These are phyloP conservation scores for Phytophthora pini DNA, from an alignment of 352 stramenopile genomes.

Conservation along the genomic window DNA sequence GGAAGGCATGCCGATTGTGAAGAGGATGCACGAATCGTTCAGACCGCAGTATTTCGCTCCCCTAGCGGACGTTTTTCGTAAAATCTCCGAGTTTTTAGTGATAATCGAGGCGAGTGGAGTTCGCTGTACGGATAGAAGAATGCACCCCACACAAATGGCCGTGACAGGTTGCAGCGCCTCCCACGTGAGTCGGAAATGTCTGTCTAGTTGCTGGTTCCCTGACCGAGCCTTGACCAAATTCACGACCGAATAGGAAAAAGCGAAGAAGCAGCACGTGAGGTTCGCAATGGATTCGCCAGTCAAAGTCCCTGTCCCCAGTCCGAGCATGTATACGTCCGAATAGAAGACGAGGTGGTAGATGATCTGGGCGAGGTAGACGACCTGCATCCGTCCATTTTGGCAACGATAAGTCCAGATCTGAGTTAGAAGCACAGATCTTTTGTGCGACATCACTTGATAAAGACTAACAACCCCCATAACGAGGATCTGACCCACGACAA, in stretches of 20 bases:
- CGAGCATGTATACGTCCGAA: conserved; percentile 31
- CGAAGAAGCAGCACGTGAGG: conserved; percentile 28
- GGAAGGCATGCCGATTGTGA: conserved; percentile 9
- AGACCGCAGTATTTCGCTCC: conserved; percentile 25
- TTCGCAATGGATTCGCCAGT: conserved; percentile 27
- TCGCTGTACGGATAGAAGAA: conserved; percentile 4
- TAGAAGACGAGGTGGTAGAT: conserved; percentile 29
- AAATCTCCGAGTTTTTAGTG: conserved; percentile 10
- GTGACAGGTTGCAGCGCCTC: conserved; percentile 23
- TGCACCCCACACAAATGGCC: not conserved
- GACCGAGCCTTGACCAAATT: conserved; percentile 24
- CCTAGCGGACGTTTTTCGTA: conserved; percentile 5
- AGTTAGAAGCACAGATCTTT: conserved; percentile 30
- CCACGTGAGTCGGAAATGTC: conserved; percentile 27
- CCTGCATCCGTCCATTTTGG: conserved; percentile 27
- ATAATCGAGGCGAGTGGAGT: conserved; percentile 12
- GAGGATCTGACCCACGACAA: conserved; percentile 33
- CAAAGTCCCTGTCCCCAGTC: conserved; percentile 28
- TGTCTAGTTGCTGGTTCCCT: conserved; percentile 20
- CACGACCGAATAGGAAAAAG: conserved; percentile 27
- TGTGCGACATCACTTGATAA: conserved; percentile 38
- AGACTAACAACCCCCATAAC: conserved; percentile 30
- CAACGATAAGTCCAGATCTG: conserved; percentile 26
- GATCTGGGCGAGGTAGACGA: conserved; percentile 30
- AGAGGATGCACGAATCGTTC: conserved; percentile 26